Conservation (phyloP, 495 filamentous ascomycete genomes). For the Lindgomyces ingoldianus region DNA sequence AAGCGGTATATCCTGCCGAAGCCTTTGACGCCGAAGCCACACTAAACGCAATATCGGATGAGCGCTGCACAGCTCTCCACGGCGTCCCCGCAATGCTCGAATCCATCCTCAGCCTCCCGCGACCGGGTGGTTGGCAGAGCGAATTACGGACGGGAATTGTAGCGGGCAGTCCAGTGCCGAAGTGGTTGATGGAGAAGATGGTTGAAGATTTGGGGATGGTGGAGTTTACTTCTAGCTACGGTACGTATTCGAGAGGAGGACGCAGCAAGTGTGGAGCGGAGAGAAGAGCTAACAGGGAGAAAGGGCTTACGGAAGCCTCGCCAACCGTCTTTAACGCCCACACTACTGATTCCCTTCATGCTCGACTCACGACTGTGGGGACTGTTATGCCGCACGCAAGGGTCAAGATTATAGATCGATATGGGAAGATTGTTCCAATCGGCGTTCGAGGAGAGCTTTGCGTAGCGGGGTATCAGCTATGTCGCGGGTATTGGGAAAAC, state of each 20-base stretch:
- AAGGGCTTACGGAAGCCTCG: slow-evolving; percentile 67
- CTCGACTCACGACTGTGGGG: slow-evolving; percentile 63
- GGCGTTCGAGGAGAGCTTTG: slow-evolving; percentile 65
- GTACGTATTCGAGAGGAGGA: no score
- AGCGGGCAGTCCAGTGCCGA: slow-evolving; percentile 66
- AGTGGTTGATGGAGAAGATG: slow-evolving; percentile 63
- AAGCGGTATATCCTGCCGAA: slow-evolving; percentile 66
- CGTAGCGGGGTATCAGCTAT: slow-evolving; percentile 68
- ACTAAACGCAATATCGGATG: slow-evolving; percentile 59
- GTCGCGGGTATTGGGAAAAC: slow-evolving; percentile 71
- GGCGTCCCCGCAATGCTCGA: slow-evolving; percentile 77
- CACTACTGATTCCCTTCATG: slow-evolving; percentile 62
- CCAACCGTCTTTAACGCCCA: slow-evolving; percentile 73
- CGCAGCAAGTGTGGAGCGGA: neutral
- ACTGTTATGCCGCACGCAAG: slow-evolving; percentile 66
- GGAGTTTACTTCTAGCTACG: slow-evolving; percentile 67
- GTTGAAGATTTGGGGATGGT: slow-evolving; percentile 63
- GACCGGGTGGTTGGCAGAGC: slow-evolving; percentile 50
- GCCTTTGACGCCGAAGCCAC: slow-evolving; percentile 63
- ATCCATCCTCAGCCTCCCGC: slow-evolving; percentile 58
- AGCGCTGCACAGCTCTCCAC: slow-evolving; percentile 68
- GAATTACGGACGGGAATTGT: slow-evolving; percentile 66
- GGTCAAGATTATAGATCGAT: slow-evolving; percentile 65
- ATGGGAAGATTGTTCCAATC: slow-evolving; percentile 61
- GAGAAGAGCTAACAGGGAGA: neutral